phyloP scores from a whole-genome alignment of 2,329 filamentous ascomycete species.

The Sporothrix euskadiensis region DNA sequence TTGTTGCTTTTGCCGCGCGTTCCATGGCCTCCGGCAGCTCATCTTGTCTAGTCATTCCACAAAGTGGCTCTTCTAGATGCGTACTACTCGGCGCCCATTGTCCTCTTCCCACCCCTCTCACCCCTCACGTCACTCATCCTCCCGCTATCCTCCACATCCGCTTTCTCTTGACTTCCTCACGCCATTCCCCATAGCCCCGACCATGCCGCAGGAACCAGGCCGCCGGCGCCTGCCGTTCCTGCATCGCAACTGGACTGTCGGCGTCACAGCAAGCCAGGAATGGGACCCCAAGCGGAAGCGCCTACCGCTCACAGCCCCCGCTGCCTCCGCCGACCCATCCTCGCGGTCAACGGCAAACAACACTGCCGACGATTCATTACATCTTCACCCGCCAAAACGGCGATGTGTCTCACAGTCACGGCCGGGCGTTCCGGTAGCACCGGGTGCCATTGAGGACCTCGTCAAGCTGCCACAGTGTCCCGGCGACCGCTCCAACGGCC shows the following conservation, averaged over 20 bases:
- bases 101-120: not conserved
- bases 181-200: slow-evolving; percentile 32
- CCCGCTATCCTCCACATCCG: not conserved
- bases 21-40: slow-evolving; percentile 9
- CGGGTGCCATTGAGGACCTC: slow-evolving; percentile 31
- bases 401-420: slow-evolving; percentile 45
- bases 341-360: not conserved
- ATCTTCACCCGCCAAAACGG: slow-evolving; percentile 50
- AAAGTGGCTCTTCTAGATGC: slow-evolving; percentile 18
- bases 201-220: slow-evolving; percentile 51
- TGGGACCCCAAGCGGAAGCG: slow-evolving; percentile 43
- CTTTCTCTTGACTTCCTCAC: not conserved
- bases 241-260: slow-evolving; percentile 55
- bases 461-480: slow-evolving; percentile 34
- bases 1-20: not conserved
- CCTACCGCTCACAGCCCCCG: slow-evolving; percentile 29
- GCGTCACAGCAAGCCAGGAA: slow-evolving; percentile 50
- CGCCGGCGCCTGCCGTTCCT: slow-evolving; percentile 50
- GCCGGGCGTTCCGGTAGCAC: slow-evolving; percentile 12
- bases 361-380: slow-evolving; percentile 40
- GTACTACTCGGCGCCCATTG: slow-evolving; percentile 1
- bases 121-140: slow-evolving; percentile 4
- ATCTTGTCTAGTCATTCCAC: not conserved
- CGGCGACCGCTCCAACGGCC: slow-evolving; percentile 35
- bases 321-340: slow-evolving; percentile 31